A percentile compares a stretch with the other conserved stretches of the same genome.
Conservation (phyloP, 768 basidiomycete genomes). For the Auriculariales sp. region DNA sequence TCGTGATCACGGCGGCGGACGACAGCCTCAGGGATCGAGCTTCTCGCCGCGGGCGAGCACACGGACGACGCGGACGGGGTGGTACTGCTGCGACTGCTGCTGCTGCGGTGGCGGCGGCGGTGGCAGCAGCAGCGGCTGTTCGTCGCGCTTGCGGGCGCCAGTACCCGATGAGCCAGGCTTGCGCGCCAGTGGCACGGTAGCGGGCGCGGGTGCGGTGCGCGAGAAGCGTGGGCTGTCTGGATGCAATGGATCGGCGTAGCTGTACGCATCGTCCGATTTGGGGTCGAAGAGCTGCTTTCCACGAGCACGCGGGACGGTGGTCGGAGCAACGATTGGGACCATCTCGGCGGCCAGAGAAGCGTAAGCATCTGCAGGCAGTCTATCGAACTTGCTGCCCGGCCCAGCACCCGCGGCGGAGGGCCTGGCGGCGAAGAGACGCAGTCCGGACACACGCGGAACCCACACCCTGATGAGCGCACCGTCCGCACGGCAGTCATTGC, state of each 20-base stretch:
- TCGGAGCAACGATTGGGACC: neutral
- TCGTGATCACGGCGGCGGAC: no score
- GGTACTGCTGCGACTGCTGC: no score
- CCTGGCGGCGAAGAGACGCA: slow-evolving; percentile 41
- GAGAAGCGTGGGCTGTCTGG: neutral
- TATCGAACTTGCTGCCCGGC: neutral
- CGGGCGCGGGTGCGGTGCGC: neutral
- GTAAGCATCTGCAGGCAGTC: neutral
- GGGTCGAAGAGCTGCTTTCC: slow-evolving; percentile 1
- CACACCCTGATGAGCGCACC: slow-evolving; percentile 51
- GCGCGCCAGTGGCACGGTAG: neutral
- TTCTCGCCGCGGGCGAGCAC: slow-evolving; percentile 79
- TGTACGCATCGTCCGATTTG: neutral
- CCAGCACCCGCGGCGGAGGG: slow-evolving; percentile 15
- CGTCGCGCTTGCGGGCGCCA: slow-evolving; percentile 1
- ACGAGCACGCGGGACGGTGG: neutral
- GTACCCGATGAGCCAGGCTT: neutral
- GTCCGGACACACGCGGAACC: slow-evolving; percentile 43
- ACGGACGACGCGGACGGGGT: slow-evolving; percentile 60
- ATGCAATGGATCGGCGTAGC: neutral
- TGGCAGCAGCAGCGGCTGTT: neutral
- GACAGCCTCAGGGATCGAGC: slow-evolving; percentile 48
- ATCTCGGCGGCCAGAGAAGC: neutral
- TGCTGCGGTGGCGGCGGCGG: no score
- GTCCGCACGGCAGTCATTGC: slow-evolving; percentile 16